Base-by-base conservation (phyloP, 2,329 filamentous ascomycete genomes). In the Fusarium oligoseptatum region DNA sequence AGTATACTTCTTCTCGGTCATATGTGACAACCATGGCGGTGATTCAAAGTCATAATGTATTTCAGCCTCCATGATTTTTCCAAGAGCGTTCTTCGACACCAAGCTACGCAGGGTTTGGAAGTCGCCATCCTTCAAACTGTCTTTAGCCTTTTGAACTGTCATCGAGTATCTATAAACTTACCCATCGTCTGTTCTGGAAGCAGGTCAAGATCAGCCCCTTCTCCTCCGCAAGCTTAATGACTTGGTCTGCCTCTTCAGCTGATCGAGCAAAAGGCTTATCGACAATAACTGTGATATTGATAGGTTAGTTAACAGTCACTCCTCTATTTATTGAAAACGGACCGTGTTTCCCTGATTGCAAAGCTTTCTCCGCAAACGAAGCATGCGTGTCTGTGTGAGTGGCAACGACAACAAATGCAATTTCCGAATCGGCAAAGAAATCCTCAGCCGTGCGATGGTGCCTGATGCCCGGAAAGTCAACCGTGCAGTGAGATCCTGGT, bases 31-130 rank as follows among this genome's bases (percentile, higher is more conserved):
- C 85, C 85, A 87, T 1, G 77, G 50, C 0, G 85, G 83, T 1
- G 81, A 81, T 39, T 85, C 84, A 43, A 87, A 88, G 76, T 93
- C 92, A 68, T 92, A 93, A 80, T 92, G 91, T 4, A 91, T 88
- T 75, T 93, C 88, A 60, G 90, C 92, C 73, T 93, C 92, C 41
- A 88, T 88, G 58, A 93, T 84, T 2, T 91, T 86, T 17, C 92
- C 92, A 0, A 78, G 24, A 15, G 76, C 76, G 9, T 66, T 67
- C 17, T 72, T 66, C 0, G 66, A 50, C 1, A 76, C 20, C 0
- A 78, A 64, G 5, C 70, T 57, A 4, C 66, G 69, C 0, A 78
- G 67, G 4, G 76, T 77, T 11, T 62, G 66, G 7, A 77, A 78
- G 24, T 76, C 76, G 3, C 74, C 76, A 20, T 78, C 76, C 76